Evolutionary conservation across 306 rosid species (phyloP).

Genomic region (Fragaria ananassa): DNA sequence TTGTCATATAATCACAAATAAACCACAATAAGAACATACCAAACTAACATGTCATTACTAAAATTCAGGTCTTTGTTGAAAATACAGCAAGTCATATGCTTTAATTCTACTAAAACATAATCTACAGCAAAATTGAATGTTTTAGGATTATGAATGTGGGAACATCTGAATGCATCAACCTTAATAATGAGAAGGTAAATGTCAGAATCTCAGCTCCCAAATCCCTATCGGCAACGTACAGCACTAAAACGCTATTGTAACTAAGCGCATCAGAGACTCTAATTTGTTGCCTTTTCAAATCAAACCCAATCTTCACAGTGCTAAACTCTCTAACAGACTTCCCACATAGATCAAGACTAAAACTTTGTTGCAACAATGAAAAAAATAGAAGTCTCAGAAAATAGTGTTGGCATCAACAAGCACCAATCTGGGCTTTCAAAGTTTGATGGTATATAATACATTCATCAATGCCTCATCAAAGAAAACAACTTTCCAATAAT

Average conservation of each 20-base stretch:
- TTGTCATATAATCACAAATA: not conserved
- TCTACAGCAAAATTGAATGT: not conserved
- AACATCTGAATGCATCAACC: constrained; percentile 70
- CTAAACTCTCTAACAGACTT: not conserved
- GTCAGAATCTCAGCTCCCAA: constrained; percentile 75
- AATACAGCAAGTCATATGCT: not conserved
- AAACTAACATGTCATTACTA: not conserved
- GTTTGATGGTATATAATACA: constrained; percentile 77
- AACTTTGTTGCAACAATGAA: too few species aligned
- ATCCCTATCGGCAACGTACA: constrained; percentile 79
- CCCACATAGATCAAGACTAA: not conserved
- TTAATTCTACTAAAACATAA: not conserved
- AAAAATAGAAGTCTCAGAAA: constrained; percentile 50
- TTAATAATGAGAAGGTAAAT: constrained; percentile 12
- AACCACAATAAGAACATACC: not conserved
- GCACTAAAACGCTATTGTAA: constrained; percentile 60
- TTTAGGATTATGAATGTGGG: constrained; percentile 28
- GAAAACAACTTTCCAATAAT: not conserved
- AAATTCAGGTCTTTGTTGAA: not conserved
- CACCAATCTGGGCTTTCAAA: constrained; percentile 59
- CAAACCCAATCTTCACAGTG: not conserved
- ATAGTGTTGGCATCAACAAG: constrained; percentile 60
- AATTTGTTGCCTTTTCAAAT: constrained; percentile 64
- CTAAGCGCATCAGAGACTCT: constrained; percentile 83
- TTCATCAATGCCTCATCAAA: constrained; percentile 51